Base-by-base conservation (phyloP, 768 basidiomycete species). In the Ephemerocybe angulata region DNA sequence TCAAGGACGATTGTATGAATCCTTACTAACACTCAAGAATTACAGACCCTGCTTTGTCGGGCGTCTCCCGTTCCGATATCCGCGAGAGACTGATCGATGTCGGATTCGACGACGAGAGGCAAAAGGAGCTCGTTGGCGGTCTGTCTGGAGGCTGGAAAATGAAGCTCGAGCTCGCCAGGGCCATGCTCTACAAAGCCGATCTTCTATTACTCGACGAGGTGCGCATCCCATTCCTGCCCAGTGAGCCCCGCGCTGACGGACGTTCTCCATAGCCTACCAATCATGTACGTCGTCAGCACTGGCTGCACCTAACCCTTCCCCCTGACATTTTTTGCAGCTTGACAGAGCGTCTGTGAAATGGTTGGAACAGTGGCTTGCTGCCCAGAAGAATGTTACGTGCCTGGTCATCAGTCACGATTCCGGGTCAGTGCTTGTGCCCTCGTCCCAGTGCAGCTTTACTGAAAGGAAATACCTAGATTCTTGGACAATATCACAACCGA, bases 131-230 rank as follows among this genome's bases (percentile, higher is more conserved):
- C 50, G 94, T 98, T 57, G 93, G 89, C 46, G 87, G 90, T 38
- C 76, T 98, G 57, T 97, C 94, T 13, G 96, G 96, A 64, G 95
- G 96, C 40, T 98, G 95, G 95, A 98, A 98, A 77, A 98, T 98
- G 95, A 97, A 97, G 72, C 82, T 98, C 51, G 95, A 98, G 68
- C 81, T 98, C 37, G 93, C 93, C 7, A 78, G 95, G 61, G 96
- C 95, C 12, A 98, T 98, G 93, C 76, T 98, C 49, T 95, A 96
- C 76, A 93, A 95, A 63, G 95, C 90, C 11, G 89, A 91, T 71
- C 75, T 91, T 31, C 77, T 91, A 12, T 75, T 91, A 46, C 81
- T 91, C n/a, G 89, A 95, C 64, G 93, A 94, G 81, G 87, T 88
- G 58, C 58, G 63, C 58, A 22, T 52, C 50, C 22, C 46, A 6